Base-by-base conservation (phyloP, 2,329 filamentous ascomycete species). In the Pezicula radicicola region DNA sequence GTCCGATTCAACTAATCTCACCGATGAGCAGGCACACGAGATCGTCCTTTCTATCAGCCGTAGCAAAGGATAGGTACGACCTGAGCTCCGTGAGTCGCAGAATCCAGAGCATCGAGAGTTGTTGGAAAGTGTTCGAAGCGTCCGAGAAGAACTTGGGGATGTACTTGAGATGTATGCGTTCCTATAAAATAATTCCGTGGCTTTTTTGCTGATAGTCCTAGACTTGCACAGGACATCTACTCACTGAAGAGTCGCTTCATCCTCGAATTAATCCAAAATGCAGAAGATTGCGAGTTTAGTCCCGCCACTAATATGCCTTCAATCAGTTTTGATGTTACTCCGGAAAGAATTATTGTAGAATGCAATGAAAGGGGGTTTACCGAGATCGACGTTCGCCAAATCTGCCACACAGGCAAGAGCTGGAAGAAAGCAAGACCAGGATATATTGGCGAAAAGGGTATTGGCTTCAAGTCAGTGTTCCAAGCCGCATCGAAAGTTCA, bases 391-490 rank as follows among this genome's bases (percentile, higher is more conserved):
- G 3, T 19, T 2, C 19, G 19, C 19, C 19, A 19, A 19, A 19
- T 19, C 19, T 19, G 19, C 19, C 19, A 19, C 19, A 19, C 19
- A 19, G 19, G 19, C 2, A 19, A 19, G 19, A 19, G 19, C 19
- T 19, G 19, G 19, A 19, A 19, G 19, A 19, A 19, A 19, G 19
- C 19, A 19, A 19, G 19, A 3, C 19, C 19, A 19, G 19, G 19
- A 19, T 19, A 19, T 19, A 19, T 19, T 19, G 19, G 19, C 19
- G 19, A 19, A 28, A 69, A 69, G 37, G 67, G 66, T 3, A 62
- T 69, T 21, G 66, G 68, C 1, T 70, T 70, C 58, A 70, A 69
- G 49, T 63, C 63, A 0, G 63, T 68, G 0, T 69, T 69, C 54
- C 58, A 60, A 10, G 49, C 68, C 12, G 64, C 68, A 2, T 51